Conservation (phyloP, 1,139 yeast genomes). For the Sugiyamaella pinicola region DNA sequence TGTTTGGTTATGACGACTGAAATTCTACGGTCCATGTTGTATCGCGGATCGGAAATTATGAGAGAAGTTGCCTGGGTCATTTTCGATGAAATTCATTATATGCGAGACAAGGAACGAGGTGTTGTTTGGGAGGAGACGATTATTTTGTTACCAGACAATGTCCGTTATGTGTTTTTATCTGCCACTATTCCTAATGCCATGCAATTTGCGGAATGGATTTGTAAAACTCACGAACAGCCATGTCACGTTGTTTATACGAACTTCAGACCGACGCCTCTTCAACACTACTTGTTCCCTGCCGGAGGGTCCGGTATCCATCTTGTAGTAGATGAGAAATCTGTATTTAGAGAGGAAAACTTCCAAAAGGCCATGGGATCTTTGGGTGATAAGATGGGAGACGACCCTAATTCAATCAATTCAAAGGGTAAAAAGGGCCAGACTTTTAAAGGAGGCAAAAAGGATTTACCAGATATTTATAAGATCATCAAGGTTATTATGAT, state of each 20-base stretch:
- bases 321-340: conserved; percentile 96
- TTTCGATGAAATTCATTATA: conserved; percentile 94
- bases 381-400: conserved; percentile 80
- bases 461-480: conserved; percentile 79
- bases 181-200: conserved; percentile 98
- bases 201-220: conserved; percentile 99
- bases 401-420: conserved; percentile 57
- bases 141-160: conserved; percentile 92
- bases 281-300: conserved; percentile 95
- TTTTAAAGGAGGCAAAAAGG: conserved; percentile 82
- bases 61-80: conserved; percentile 97
- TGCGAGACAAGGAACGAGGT: conserved; percentile 95
- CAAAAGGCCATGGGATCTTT: conserved; percentile 98
- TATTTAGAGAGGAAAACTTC: conserved; percentile 94
- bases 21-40: conserved; percentile 87
- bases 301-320: conserved; percentile 97
- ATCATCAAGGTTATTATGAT: conserved; percentile 97
- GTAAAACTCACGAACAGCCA: conserved; percentile 91
- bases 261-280: conserved; percentile 97
- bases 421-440: conserved; percentile 69
- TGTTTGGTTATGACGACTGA: conserved; percentile 98
- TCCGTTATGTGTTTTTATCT: conserved; percentile 57
- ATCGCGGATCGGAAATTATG: conserved; percentile 92
- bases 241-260: conserved; percentile 98
- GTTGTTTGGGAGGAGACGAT: conserved; percentile 99